Base-by-base conservation (phyloP, 169 alveolate species). In the Eimeria mitis region DNA sequence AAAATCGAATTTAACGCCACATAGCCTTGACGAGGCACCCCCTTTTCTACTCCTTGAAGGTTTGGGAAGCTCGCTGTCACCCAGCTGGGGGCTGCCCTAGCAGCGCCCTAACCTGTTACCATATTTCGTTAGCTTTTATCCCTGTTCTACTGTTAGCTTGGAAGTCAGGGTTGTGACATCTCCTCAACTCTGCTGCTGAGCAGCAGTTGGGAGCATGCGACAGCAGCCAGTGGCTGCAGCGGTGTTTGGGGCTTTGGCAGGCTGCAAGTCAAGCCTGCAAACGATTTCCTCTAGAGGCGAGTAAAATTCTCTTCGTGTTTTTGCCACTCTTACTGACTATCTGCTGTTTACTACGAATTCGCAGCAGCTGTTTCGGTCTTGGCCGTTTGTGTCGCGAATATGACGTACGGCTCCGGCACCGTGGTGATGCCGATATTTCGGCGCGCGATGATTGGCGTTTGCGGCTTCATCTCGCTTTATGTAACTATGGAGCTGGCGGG, bases 381-480 rank as follows among this genome's bases (percentile, higher is more conserved):
- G 2, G 19, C 19, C n/a, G 56, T 73, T 73, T 8, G 34, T 21
- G 28, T 73, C 56, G 63, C 75, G 65, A 89, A 8, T 23, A 89
- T 89, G 95, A 31, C 89, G 63, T 89, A 89, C 79, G 95, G 95
- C 81, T 31, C 68, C 4, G 95, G 95, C 54, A 89, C 89, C 59
- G 95, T 76, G 89, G 25, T 89, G 78, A 1, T 89, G 95, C 95
- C 95, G 54, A 89, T 89, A 54, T 59, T 75, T 59, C 95, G 95
- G 89, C 89, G 95, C 70, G 63, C 85, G 21, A 31, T 89, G 47
- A 76, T 89, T 40, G 95, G 89, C n/a, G 81, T 68, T 13, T 61
- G 84, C 21, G 89, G 75, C 70, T 40, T 78, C 9, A 89, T 89
- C 49, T 73, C 84, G 52, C 40, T 79, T 16, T 89, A 89, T 65